These are phyloP conservation scores for Leersia perrieri DNA, from an alignment of 176 grass and related monocot genomes.

Conservation along the genomic window DNA sequence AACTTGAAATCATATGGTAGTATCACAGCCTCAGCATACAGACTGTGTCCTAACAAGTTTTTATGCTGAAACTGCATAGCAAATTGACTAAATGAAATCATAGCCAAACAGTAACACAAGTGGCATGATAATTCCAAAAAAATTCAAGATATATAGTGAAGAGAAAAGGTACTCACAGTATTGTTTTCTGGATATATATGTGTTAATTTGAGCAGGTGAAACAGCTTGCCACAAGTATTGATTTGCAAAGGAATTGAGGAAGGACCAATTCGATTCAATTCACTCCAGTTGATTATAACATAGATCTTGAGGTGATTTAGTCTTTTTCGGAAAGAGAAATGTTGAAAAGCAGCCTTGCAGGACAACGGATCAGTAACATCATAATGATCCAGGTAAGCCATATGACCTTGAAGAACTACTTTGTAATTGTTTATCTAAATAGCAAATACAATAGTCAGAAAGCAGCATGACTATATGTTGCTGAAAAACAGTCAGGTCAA, in stretches of 20 bases:
- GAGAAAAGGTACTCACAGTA: slow-evolving; percentile 40
- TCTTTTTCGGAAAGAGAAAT: slow-evolving; percentile 44
- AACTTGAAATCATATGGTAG: slow-evolving; percentile 58
- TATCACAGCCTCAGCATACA: slow-evolving; percentile 81
- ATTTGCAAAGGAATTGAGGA: slow-evolving; percentile 43
- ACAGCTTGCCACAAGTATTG: slow-evolving; percentile 32
- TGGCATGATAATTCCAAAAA: slow-evolving; percentile 15
- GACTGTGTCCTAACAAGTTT: slow-evolving; percentile 31
- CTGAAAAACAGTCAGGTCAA: background rate
- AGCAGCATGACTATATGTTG: background rate
- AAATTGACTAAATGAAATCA: slow-evolving; percentile 38
- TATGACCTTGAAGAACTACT: slow-evolving; percentile 75
- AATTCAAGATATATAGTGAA: background rate
- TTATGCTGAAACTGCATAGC: slow-evolving; percentile 48
- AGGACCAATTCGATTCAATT: slow-evolving; percentile 45
- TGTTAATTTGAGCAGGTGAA: slow-evolving; percentile 70
- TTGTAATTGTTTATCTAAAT: slow-evolving; percentile 67
- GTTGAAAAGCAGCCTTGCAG: slow-evolving; percentile 64
- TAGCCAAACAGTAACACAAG: background rate
- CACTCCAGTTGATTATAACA: slow-evolving; percentile 59
- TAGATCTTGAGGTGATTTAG: slow-evolving; percentile 52
- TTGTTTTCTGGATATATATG: slow-evolving; percentile 73
- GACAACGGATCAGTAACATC: slow-evolving; percentile 57
- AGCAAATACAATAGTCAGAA: slow-evolving; percentile 27
- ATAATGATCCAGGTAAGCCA: slow-evolving; percentile 49